Evolutionary conservation across 2,329 filamentous ascomycete genomes (phyloP).

Genomic region (Colletotrichum salicis): DNA sequence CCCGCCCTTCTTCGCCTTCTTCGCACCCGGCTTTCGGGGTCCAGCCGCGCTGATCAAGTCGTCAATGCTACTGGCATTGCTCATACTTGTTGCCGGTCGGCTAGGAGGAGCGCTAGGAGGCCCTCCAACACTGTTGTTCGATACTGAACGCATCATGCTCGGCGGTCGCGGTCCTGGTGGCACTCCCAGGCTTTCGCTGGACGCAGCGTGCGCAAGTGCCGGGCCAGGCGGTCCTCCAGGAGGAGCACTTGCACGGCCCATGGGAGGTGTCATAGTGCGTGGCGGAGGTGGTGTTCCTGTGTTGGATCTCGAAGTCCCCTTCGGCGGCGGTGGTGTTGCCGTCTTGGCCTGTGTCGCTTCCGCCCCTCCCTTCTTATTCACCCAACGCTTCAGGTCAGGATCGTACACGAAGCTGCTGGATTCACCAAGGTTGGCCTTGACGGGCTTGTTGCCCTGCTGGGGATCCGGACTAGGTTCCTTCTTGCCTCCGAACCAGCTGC

Average conservation of each 20-base stretch:
- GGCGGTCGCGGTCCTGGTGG: constrained; percentile 38
- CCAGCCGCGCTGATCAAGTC: constrained; percentile 83
- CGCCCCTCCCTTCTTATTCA: constrained; percentile 90
- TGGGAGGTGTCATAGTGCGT: constrained; percentile 43
- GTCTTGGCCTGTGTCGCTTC: constrained; percentile 68
- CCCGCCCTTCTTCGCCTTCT: constrained; percentile 82
- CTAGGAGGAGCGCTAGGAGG: constrained; percentile 66
- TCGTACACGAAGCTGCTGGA: constrained; percentile 94
- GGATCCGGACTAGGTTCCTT: constrained; percentile 63
- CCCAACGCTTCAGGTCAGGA: constrained; percentile 95
- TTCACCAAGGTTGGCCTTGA: constrained; percentile 93
- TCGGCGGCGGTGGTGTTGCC: constrained; percentile 84
- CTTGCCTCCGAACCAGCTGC: constrained; percentile 84
- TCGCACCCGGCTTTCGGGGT: constrained; percentile 72
- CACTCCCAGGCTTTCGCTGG: constrained; percentile 48
- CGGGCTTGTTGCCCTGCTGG: constrained; percentile 67
- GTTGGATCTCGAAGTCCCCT: constrained; percentile 64
- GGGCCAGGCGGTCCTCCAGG: constrained; percentile 36
- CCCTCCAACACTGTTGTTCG: constrained; percentile 54
- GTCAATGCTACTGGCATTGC: constrained; percentile 93
- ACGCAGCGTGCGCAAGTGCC: constrained; percentile 41
- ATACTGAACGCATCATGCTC: constrained; percentile 59
- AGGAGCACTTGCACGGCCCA: constrained; percentile 41
- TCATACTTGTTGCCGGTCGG: constrained; percentile 83
- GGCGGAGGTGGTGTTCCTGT: constrained; percentile 64